phyloP scores from a whole-genome alignment of 106 monocot species.

The Acanthochlamys bracteata region DNA sequence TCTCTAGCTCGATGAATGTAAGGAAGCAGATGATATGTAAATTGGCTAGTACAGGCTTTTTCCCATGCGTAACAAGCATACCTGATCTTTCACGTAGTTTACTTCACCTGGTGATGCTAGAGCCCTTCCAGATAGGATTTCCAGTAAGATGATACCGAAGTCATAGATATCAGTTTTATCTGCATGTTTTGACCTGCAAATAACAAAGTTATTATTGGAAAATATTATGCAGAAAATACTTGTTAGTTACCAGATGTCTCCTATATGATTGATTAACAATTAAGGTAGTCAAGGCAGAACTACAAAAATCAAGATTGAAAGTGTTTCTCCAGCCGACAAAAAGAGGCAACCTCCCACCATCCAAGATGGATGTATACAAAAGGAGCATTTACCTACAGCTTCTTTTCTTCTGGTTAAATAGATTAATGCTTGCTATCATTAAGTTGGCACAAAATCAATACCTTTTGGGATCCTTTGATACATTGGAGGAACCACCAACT shows the following conservation, averaged over 20 bases:
- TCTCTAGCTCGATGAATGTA: background rate
- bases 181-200: constrained; percentile 35
- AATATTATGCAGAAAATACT: background rate
- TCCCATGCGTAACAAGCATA: constrained; percentile 11
- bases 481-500: constrained; percentile 31
- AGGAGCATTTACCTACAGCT: no score
- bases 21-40: background rate
- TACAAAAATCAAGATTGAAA: no score
- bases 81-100: constrained; percentile 51
- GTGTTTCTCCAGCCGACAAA: no score
- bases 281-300: no score
- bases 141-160: constrained; percentile 85
- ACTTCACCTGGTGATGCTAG: constrained; percentile 37
- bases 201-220: background rate
- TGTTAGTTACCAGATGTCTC: background rate
- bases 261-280: no score
- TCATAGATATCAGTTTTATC: constrained; percentile 91
- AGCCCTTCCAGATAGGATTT: constrained; percentile 66
- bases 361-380: no score
- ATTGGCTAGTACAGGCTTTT: background rate
- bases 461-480: constrained; percentile 41
- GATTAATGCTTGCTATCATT: no score
- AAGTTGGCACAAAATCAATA: constrained; percentile 9
- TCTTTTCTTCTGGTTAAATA: no score
- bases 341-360: no score